phyloP scores from a whole-genome alignment of 2,329 filamentous ascomycete species.

The Pseudodiploospora longispora region DNA sequence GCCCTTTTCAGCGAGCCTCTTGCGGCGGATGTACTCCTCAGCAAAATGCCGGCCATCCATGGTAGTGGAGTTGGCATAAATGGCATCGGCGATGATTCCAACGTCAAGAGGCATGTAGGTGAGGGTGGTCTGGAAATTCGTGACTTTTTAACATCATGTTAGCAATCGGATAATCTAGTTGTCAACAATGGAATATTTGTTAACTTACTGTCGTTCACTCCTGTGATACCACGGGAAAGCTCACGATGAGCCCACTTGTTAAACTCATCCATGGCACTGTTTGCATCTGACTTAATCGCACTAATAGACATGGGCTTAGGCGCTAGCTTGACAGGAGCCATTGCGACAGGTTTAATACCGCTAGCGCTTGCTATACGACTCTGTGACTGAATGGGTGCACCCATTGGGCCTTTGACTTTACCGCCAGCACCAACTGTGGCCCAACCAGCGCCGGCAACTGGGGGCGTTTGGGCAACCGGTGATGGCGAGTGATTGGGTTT shows the following conservation, averaged over 20 bases:
- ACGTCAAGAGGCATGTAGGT: constrained; percentile 68
- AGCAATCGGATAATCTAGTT: background rate
- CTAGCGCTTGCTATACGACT: constrained; percentile 36
- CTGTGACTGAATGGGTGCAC: constrained; percentile 43
- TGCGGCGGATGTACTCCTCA: constrained; percentile 87
- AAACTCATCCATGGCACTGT: constrained; percentile 75
- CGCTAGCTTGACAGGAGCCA: constrained; percentile 43
- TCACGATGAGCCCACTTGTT: constrained; percentile 84
- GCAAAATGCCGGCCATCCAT: constrained; percentile 91
- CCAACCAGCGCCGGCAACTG: constrained; percentile 56
- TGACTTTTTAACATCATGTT: constrained; percentile 42
- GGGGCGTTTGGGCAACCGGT: constrained; percentile 21
- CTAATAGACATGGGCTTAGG: constrained; percentile 34
- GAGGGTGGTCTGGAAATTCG: constrained; percentile 71
- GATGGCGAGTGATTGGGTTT: constrained; percentile 47
- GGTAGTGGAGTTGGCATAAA: constrained; percentile 79
- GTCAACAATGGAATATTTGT: background rate
- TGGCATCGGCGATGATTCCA: constrained; percentile 78
- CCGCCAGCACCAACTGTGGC: constrained; percentile 91
- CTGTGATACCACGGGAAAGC: constrained; percentile 62
- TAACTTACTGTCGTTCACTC: constrained; percentile 44
- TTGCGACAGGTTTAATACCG: constrained; percentile 32
- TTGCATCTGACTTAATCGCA: constrained; percentile 29
- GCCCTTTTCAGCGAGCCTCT: constrained; percentile 88
- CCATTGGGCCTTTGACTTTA: constrained; percentile 72